Evolutionary conservation across 1,284 basidiomycete genomes (phyloP), one percentile per base, ranked within the genome.

Genomic region (Flammula alnicola): DNA sequence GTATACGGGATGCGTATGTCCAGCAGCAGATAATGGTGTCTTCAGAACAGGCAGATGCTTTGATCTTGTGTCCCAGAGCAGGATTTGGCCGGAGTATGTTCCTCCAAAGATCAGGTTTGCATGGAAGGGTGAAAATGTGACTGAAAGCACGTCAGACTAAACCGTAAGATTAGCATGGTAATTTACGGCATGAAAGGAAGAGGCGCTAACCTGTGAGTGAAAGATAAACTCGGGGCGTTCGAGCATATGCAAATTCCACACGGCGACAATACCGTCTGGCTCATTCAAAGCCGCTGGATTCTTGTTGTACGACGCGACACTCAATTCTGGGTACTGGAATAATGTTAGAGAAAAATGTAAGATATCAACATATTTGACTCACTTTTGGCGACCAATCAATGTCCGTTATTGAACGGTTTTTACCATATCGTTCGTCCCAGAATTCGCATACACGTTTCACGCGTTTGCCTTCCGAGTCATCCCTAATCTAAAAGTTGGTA

Each of bases 1-100:
- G 73, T 99, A 99, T 32, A 99, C 94, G 1, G 97, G 97, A 68
- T 99, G 96, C 2, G 96, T 98, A 65, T 99, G 97, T 0, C 97
- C 95, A 22, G 91, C 86, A 2, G 94, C 92, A 5, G 93, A 95
- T 36, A 99, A 73, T 0, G 97, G 97, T 4, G 96, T 97, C 73
- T 98, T 99, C 52, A 98, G 79, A 1, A 98, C 93, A 0, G 97
- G 96, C 4, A 98, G 74, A 63, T 96, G 93, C 61, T 96, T 95
- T 0, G 95, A 92, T 37, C 96, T 84, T n/a, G 95, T 98, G 67
- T 99, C 96, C 97, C 97, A 99, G 1, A 99, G 79, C 30, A 99
- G 74, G 48, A 99, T 96, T 73, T 99, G 97, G 6, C 97, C 97
- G 22, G 94, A 96, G 67, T 99, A 98, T 9, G 95, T 98, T 9